Evolutionary conservation across 1,139 yeast species (phyloP), one percentile per base, ranked within the genome.

Genomic region (Wickerhamomyces sp.): DNA sequence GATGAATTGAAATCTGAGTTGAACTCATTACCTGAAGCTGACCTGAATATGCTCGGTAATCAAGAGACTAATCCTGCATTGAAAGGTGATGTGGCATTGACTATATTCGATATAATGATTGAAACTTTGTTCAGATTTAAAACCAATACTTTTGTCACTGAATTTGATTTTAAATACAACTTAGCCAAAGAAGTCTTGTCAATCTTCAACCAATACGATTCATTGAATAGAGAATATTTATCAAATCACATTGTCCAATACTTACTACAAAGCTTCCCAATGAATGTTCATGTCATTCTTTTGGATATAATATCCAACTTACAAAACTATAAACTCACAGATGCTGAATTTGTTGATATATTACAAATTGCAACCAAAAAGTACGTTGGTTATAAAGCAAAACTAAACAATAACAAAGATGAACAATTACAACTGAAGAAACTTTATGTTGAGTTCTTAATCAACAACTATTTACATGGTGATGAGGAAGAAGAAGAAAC

Each of bases 41-140:
- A 90, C 61, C 76, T 89, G 74, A 83, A 81, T 54, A 83, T 88
- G 77, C 71, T 91, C 53, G 97, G 97, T 34, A 82, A 83, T 54
- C 83, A 86, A 13, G 93, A 85, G 44, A 80, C 89, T 27, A 91
- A 90, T 59, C 96, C 97, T 9, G 97, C 95, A 0, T 72, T 91
- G 55, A 81, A 81, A 57, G 97, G 98, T 47, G 96, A 90, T 61
- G 81, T 91, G 45, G 94, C 94, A 4, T 72, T 90, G 55, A 79
- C 95, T 0, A 78, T 90, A 26, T 90, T 79, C 60, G 96, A 90
- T 62, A 75, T 86, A 39, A 83, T 86, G 40, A 68, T 85, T 46
- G 75, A 78, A 30, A 72, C 80, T 6, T 60, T 84, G 37, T 56
- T 68, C 46, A 67, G 68, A n/a, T 65, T 68, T 4, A 58, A 63